Base-by-base conservation (phyloP, 495 filamentous ascomycete species). In the Rostrohypoxylon terebratum region DNA sequence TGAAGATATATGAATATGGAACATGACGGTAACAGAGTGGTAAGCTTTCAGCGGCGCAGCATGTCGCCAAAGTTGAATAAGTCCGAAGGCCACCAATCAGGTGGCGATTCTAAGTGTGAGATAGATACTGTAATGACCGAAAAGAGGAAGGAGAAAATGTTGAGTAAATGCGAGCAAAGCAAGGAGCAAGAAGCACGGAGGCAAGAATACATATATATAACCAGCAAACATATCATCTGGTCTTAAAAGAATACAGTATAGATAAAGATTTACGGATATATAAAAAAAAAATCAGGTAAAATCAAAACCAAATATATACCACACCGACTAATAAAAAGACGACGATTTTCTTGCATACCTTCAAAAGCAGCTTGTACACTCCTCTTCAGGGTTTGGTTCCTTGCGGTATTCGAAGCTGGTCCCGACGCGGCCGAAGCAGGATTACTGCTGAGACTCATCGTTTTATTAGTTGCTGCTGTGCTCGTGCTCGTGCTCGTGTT, bases 321-420 rank as follows among this genome's bases (percentile, higher is more conserved):
- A 55, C 7, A 4, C 23, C 9, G 31, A 20, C 14, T 36, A 64
- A 55, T 40, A 45, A 45, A 16, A 45, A 55, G 31, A 45, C 48
- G 13, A 28, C 48, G 18, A 50, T 16, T 58, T 23, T 42, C 21
- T 11, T 62, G 67, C 81, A 79, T 89, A 94, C 93, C 93, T 86
- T 94, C 91, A 82, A 93, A 93, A 68, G 89, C 88, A 69, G 89
- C 88, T 84, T 92, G 90, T 71, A 93, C 88, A 73, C 85, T 91
- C 80, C 89, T 86, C 84, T 93, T 93, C 70, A 92, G 81, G 68
- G 80, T 86, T 77, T 90, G 87, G 66, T 78, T 86, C 54, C 80
- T 75, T n/a, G 75, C 75, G 58, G 79, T 80, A 54, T 66, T 76
- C 58, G 82, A 83, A 28, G 80, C 80, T 59, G 81, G 81, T 31